These are phyloP conservation scores for Trametes gibbosa DNA, from an alignment of 768 basidiomycete genomes.

Conservation along the genomic window DNA sequence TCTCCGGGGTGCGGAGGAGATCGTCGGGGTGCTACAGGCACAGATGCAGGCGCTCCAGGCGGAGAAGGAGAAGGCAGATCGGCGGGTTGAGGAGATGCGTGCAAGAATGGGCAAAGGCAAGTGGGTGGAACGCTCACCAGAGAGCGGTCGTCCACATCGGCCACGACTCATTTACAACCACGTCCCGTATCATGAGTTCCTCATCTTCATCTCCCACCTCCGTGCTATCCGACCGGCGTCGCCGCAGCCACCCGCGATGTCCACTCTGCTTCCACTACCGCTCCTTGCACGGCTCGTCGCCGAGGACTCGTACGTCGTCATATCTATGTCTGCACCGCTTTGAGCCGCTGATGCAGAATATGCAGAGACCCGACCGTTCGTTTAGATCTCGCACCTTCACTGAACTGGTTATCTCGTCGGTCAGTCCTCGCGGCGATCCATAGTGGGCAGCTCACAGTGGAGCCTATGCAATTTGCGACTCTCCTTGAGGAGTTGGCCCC, in stretches of 20 bases:
- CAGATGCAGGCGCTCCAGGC: slow-evolving; percentile 76
- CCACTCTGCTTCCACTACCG: slow-evolving; percentile 72
- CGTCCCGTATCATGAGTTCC: slow-evolving; percentile 76
- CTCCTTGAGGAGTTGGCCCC: slow-evolving; percentile 55
- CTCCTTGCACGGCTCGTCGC: slow-evolving; percentile 71
- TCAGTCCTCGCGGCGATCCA: slow-evolving; percentile 84
- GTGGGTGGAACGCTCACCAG: slow-evolving; percentile 49
- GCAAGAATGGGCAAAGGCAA: slow-evolving; percentile 65
- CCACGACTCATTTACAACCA: slow-evolving; percentile 63
- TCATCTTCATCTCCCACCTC: slow-evolving; percentile 73
- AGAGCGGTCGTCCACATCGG: slow-evolving; percentile 22
- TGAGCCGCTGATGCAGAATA: not conserved
- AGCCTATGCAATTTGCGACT: slow-evolving; percentile 68
- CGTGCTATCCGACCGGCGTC: slow-evolving; percentile 65
- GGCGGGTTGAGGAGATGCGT: slow-evolving; percentile 47
- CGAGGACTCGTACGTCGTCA: slow-evolving; percentile 78
- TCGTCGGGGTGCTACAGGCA: slow-evolving; percentile 77
- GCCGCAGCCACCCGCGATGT: slow-evolving; percentile 60
- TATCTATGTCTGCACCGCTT: not conserved
- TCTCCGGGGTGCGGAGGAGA: slow-evolving; percentile 81
- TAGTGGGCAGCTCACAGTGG: slow-evolving; percentile 81
- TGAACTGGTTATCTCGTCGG: slow-evolving; percentile 92
- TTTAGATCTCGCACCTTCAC: slow-evolving; percentile 88
- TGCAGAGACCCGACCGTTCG: slow-evolving; percentile 87
- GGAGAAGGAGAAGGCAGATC: slow-evolving; percentile 64